Base-by-base conservation (phyloP, 768 basidiomycete genomes). In the Polyporus arcularius region DNA sequence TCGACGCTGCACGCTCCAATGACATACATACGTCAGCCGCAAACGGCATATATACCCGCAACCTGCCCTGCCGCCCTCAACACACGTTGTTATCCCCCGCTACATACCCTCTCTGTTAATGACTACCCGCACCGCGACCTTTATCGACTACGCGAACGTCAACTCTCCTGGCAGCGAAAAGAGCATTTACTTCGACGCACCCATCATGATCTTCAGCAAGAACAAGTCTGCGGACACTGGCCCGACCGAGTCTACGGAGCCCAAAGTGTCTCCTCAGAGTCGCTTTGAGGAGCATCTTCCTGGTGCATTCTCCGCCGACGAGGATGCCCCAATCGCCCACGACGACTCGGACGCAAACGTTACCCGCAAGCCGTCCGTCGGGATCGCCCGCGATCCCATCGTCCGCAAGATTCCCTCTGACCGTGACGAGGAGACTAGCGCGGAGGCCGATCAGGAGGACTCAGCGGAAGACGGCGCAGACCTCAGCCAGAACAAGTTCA, bases 101-200 rank as follows among this genome's bases (percentile, higher is more conserved):
- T 31, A n/a, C 42, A 31, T 15, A 6, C 21, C 4, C 42, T 32
- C 40, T 18, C 8, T 4, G 14, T 38, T n/a, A 21, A 61, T 61
- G 60, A 15, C 53, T 35, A 52, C 31, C 49, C 58, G 61, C 42
- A 38, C 55, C 5, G 45, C 45, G 45, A 63, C 67, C 41, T 51
- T 30, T 58, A 61, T 58, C 49, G 64, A 65, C 58, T 60, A 64
- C 60, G 35, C 53, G 2, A n/a, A 32, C 48, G 58, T 26, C 21
- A 26, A 26, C 21, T 26, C 68, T 8, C 70, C 71, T 14, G 64
- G 73, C 56, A 80, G 79, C 67, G 73, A 71, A 50, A 68, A 68
- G 31, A 75, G 73, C 50, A 46, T 65, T 12, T 83, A 82, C 68
- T 81, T 80, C 64, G 82, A 82, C 79, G 80, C 78, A 10, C 75